These are phyloP conservation scores for Schizophyllum amplum DNA, from an alignment of 1,284 basidiomycete genomes.

Conservation along the genomic window DNA sequence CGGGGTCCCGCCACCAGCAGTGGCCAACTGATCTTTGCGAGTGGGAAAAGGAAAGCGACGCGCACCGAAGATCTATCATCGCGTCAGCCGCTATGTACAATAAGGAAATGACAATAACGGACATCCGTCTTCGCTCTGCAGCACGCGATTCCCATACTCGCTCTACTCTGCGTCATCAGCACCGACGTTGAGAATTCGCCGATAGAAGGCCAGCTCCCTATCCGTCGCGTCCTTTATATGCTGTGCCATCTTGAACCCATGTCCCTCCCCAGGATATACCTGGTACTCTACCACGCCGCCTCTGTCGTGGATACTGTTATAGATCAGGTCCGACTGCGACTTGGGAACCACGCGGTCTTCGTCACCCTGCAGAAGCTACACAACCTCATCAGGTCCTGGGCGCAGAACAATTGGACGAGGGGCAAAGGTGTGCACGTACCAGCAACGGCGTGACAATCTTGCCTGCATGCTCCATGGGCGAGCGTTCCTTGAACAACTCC, in stretches of 20 bases:
- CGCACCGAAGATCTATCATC: not conserved
- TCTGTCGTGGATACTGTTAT: conserved; percentile 29
- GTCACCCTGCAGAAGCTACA: conserved; percentile 46
- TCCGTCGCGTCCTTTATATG: conserved; percentile 8
- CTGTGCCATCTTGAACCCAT: conserved; percentile 30
- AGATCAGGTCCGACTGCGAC: conserved; percentile 40
- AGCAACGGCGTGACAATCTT: conserved; percentile 44
- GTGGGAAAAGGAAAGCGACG: too few species aligned
- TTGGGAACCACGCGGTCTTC: conserved; percentile 51
- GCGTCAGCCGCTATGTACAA: not conserved
- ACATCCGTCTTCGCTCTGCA: not conserved
- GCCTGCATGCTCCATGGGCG: conserved; percentile 42
- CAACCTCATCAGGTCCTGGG: conserved; percentile 1
- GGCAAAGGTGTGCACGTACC: conserved; percentile 28
- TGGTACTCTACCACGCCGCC: conserved; percentile 39
- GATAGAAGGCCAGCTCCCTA: conserved; percentile 9
- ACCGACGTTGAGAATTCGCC: conserved; percentile 1
- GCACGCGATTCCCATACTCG: conserved; percentile 1
- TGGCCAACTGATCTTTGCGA: too few species aligned
- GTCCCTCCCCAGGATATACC: conserved; percentile 45
- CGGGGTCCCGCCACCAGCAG: not conserved
- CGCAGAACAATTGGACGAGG: not conserved
- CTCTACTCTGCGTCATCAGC: conserved; percentile 8
- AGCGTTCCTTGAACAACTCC: conserved; percentile 40
- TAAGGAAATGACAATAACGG: not conserved